Percentiles rank a stretch among this genome's conserved stretches.
These are phyloP conservation scores for Nannizzia gypsea DNA, from an alignment of 2,329 filamentous ascomycete genomes.

Conservation along the genomic window DNA sequence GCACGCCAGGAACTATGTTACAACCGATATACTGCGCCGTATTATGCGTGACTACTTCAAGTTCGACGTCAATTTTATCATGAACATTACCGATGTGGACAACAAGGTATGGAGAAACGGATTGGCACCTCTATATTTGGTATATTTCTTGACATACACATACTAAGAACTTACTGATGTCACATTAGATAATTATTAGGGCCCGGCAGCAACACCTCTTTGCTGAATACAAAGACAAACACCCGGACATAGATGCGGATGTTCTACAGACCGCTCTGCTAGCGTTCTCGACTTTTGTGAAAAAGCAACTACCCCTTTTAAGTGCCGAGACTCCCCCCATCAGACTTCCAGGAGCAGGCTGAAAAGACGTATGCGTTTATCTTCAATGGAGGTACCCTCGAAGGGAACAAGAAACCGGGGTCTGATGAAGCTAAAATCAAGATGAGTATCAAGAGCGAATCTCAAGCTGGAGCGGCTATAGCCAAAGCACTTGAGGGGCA, in stretches of 20 bases:
- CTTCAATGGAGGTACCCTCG: slow-evolving; percentile 43
- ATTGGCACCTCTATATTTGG: not conserved
- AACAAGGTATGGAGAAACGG: slow-evolving; percentile 46
- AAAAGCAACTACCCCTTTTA: slow-evolving; percentile 55
- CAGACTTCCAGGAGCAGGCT: slow-evolving; percentile 37
- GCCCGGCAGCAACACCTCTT: slow-evolving; percentile 70
- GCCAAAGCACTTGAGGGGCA: slow-evolving; percentile 25
- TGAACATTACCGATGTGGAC: slow-evolving; percentile 84
- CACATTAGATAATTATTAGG: slow-evolving; percentile 47
- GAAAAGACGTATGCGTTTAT: slow-evolving; percentile 44
- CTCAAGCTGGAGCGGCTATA: slow-evolving; percentile 36
- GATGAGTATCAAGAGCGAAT: slow-evolving; percentile 69
- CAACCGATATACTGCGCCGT: slow-evolving; percentile 74
- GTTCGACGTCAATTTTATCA: slow-evolving; percentile 73
- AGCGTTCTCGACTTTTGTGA: slow-evolving; percentile 47
- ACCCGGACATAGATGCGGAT: slow-evolving; percentile 33
- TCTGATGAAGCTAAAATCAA: slow-evolving; percentile 79
- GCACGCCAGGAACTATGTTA: slow-evolving; percentile 82
- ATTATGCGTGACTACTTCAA: slow-evolving; percentile 74
- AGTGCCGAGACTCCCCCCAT: slow-evolving; percentile 34
- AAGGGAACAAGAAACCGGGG: slow-evolving; percentile 45
- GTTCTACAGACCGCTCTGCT: slow-evolving; percentile 38
- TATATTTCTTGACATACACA: not conserved
- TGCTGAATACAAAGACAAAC: slow-evolving; percentile 49
- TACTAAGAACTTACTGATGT: not conserved